These are phyloP conservation scores for Musa acuminata DNA, from an alignment of 176 grass and related monocot species.

Conservation along the genomic window DNA sequence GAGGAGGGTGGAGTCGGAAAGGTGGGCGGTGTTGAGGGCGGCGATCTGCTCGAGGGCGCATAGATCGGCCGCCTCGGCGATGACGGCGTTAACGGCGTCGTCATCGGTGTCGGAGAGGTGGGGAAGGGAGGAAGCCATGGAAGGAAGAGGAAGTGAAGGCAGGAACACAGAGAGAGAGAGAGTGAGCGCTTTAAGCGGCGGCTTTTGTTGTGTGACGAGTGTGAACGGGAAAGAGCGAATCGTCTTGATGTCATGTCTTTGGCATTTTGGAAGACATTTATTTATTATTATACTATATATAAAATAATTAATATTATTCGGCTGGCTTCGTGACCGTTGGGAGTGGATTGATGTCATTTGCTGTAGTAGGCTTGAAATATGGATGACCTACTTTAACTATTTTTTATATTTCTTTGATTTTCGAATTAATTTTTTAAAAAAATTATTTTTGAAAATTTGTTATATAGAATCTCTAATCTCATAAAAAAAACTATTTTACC, in stretches of 20 bases:
- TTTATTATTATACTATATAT: too few species aligned
- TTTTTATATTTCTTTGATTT: too few species aligned
- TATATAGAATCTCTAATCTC: too few species aligned
- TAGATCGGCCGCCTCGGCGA: slow-evolving; percentile 55
- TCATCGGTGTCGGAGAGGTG: slow-evolving; percentile 4
- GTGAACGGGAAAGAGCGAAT: background rate
- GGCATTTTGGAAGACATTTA: too few species aligned
- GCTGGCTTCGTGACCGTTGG: background rate
- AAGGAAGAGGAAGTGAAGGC: background rate
- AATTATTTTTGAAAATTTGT: too few species aligned
- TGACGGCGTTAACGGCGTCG: slow-evolving; percentile 53
- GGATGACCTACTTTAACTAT: too few species aligned
- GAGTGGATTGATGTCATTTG: too few species aligned
- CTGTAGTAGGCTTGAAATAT: too few species aligned
- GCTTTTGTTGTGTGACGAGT: too few species aligned
- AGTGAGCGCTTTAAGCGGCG: background rate
- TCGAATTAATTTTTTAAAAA: too few species aligned
- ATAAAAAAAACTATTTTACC: too few species aligned
- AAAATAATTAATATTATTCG: background rate
- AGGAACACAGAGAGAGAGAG: background rate
- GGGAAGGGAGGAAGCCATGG: slow-evolving; percentile 31
- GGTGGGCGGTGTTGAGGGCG: slow-evolving; percentile 69
- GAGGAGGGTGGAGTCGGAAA: slow-evolving; percentile 38
- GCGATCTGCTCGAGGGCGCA: slow-evolving; percentile 63
- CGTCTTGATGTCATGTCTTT: background rate